These are phyloP conservation scores for Volvariella surrecta DNA, from an alignment of 1,284 basidiomycete genomes.

Conservation along the genomic window DNA sequence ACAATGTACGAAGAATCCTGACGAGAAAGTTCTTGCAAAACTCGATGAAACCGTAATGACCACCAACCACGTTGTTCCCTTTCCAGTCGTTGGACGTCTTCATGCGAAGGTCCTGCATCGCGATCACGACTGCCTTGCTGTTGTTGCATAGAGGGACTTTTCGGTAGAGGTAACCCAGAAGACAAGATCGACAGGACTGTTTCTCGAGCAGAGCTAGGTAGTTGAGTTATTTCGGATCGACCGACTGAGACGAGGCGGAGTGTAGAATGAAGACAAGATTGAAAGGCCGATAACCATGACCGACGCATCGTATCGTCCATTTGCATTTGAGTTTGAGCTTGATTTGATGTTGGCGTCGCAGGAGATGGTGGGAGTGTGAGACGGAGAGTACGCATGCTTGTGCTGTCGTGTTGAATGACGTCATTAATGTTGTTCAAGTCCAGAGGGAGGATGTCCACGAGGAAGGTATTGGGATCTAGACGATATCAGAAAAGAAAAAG, in stretches of 20 bases:
- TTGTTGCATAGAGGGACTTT: conserved; percentile 20
- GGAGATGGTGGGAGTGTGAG: too few relatives aligned
- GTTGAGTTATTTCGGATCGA: conserved; percentile 11
- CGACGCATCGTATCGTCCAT: conserved; percentile 7
- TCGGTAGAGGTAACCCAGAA: conserved; percentile 43
- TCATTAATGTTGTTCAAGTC: conserved; percentile 32
- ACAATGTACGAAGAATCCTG: neutral
- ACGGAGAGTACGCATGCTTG: neutral
- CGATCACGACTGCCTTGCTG: conserved; percentile 2
- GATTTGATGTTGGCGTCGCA: neutral
- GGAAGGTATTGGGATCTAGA: conserved; percentile 7
- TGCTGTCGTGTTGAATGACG: conserved; percentile 12
- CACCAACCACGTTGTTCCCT: conserved; percentile 76
- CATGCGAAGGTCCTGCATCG: conserved; percentile 10
- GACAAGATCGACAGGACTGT: conserved; percentile 43
- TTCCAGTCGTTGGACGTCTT: conserved; percentile 30
- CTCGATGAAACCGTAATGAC: conserved; percentile 64
- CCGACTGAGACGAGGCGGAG: conserved; percentile 12
- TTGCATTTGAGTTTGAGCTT: neutral
- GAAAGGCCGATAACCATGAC: conserved; percentile 42
- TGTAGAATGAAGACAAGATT: conserved; percentile 31
- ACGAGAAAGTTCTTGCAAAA: conserved; percentile 40
- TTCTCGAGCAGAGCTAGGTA: neutral
- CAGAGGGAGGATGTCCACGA: conserved; percentile 48
- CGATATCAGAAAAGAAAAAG: neutral